These are phyloP conservation scores for Lophiotrema nucula DNA, from an alignment of 495 filamentous ascomycete species.

Conservation along the genomic window DNA sequence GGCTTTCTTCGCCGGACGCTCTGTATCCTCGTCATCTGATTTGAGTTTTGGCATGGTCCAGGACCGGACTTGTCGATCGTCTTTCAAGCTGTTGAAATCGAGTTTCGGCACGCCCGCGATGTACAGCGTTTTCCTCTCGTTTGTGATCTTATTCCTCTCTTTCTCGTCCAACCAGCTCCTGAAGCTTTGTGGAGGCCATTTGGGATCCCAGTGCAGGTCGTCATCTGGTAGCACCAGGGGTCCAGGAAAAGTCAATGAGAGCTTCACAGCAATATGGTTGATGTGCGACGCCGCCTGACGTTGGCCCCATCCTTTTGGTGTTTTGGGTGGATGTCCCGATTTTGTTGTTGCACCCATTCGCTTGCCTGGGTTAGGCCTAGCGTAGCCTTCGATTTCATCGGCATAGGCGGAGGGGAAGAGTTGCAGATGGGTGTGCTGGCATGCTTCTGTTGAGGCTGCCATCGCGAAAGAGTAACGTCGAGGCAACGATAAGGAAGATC, in stretches of 20 bases:
- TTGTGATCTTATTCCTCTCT: conserved; percentile 54
- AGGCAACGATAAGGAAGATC: not conserved
- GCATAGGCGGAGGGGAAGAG: not conserved
- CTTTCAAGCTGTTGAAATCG: conserved; percentile 34
- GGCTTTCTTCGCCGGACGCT: not conserved
- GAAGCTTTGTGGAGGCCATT: conserved; percentile 57
- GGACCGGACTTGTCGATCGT: conserved; percentile 46
- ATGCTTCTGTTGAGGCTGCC: not conserved
- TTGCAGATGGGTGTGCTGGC: not conserved
- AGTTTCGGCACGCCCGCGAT: conserved; percentile 49
- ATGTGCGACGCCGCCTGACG: not conserved
- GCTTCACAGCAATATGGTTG: not conserved
- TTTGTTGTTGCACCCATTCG: not conserved
- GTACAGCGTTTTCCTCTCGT: conserved; percentile 53
- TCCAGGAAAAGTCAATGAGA: conserved; percentile 50
- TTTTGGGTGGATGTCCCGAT: not conserved
- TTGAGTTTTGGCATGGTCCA: conserved; percentile 24
- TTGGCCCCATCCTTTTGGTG: not conserved
- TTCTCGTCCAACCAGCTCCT: conserved; percentile 50
- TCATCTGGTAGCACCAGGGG: conserved; percentile 62
- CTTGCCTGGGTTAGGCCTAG: not conserved
- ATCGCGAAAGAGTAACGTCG: no score
- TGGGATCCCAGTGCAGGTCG: conserved; percentile 55
- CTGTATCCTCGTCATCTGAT: not conserved
- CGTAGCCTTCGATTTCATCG: not conserved